Evolutionary conservation across 2,329 filamentous ascomycete species (phyloP).

Genomic region (Aschersonia sp.): DNA sequence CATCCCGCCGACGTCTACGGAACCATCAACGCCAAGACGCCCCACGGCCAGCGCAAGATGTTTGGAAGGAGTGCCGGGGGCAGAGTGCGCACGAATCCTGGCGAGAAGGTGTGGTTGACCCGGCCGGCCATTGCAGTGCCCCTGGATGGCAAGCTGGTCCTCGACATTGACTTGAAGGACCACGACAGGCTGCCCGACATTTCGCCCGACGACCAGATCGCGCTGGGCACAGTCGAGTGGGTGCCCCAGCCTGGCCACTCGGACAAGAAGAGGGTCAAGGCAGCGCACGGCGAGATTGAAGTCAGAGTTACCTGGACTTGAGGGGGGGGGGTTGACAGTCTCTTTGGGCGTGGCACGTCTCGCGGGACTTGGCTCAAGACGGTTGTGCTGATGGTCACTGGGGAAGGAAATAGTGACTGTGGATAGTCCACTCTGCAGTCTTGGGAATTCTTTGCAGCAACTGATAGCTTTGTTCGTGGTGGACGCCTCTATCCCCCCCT

Average conservation of each 20-base stretch:
- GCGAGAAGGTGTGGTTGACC: not conserved
- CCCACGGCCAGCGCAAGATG: not conserved
- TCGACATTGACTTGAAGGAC: not conserved
- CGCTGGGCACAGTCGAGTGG: not conserved
- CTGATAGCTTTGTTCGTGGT: no score
- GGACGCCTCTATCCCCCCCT: no score
- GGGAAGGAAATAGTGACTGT: no score
- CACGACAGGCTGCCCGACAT: not conserved
- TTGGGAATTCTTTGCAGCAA: no score
- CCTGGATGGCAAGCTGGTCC: not conserved
- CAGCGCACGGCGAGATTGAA: not conserved
- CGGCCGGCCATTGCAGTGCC: not conserved
- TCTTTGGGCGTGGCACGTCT: not conserved
- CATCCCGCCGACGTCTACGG: constrained; percentile 3
- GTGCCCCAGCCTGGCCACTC: not conserved
- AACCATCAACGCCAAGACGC: not conserved
- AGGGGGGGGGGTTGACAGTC: not conserved
- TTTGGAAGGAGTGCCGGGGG: not conserved
- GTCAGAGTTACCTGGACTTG: not conserved
- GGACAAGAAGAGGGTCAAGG: not conserved
- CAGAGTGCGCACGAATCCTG: not conserved
- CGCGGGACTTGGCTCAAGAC: no score
- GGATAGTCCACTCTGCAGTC: no score
- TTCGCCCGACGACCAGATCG: not conserved
- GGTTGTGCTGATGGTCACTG: no score